Base-by-base conservation (phyloP, 768 basidiomycete species). In the Trametes meyenii region DNA sequence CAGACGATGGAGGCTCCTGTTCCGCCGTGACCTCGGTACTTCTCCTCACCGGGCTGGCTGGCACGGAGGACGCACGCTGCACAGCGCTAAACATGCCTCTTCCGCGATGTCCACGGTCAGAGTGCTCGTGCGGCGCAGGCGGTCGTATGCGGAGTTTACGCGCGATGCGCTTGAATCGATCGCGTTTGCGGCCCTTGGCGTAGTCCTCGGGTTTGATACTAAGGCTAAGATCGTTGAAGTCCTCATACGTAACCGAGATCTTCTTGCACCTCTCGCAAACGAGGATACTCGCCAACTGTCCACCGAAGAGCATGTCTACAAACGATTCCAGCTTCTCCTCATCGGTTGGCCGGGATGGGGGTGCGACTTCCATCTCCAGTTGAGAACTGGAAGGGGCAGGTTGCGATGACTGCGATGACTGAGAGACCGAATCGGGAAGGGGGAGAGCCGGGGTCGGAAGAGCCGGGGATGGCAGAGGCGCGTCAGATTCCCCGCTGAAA, bases 231-330 rank as follows among this genome's bases (percentile, higher is more conserved):
- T 97, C 96, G 72, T 90, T 89, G 73, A 97, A 98, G 70, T 94
- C 93, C 73, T 98, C 96, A 70, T 91, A 90, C 5, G 90, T 92
- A 66, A 94, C 87, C 2, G 94, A 96, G 51, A 97, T 85, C 68
- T 92, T 86, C 73, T 96, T 96, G 84, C 96, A 98, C 60, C 85
- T 85, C 67, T 95, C 93, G 73, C 96, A 98, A 2, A 98, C 90
- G 50, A 98, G 88, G 70, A 97, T 88, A 76, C 90, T 92, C 5
- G 93, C 88, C 50, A 98, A 81, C 68, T 86, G 84, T 5, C 96
- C 96, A 35, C 92, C 91, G 68, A 97, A 98, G 58, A 97, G 80
- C 78, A 92, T 90, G 74, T 97, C 95, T 5, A 90, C 84, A 64
- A 96, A 89, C 0, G 95, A 87, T 5, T 82, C 71, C 33, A 89